These are phyloP conservation scores for Homolaphlyctis polyrhiza DNA, from an alignment of 371 early-diverging fungal genomes.

Conservation along the genomic window DNA sequence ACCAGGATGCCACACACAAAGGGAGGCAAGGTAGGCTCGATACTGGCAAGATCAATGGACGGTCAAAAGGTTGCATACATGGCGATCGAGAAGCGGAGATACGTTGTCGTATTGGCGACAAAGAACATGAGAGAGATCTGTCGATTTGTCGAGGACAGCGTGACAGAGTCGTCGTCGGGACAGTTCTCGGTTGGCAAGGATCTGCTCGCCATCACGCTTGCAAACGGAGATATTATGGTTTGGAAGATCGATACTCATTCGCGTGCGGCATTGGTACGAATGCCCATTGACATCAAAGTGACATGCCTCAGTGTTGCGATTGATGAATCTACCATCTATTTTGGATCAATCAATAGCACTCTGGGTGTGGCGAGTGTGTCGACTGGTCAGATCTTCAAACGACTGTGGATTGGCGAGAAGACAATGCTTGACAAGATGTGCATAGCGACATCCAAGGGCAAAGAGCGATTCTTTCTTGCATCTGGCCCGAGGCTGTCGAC, in stretches of 20 bases:
- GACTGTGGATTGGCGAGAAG: constrained; percentile 2
- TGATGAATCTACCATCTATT: constrained; percentile 8
- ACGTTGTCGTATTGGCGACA: constrained; percentile 2
- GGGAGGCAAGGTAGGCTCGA: background rate
- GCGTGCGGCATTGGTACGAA: constrained; percentile 2
- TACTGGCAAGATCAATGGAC: constrained; percentile 9
- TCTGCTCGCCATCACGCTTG: constrained; percentile 5
- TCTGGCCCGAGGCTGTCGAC: background rate
- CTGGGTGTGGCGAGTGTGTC: background rate
- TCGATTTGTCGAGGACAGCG: constrained; percentile 8
- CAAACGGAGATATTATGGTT: constrained; percentile 5
- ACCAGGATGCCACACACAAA: background rate
- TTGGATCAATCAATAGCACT: background rate
- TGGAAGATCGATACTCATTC: constrained; percentile 14
- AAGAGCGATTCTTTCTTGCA: constrained; percentile 9
- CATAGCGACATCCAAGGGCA: constrained; percentile 7
- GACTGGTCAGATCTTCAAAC: constrained; percentile 1
- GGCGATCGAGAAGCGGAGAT: background rate
- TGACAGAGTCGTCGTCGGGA: background rate
- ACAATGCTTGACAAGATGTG: background rate
- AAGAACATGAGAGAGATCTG: constrained; percentile 12
- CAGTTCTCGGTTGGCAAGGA: constrained; percentile 12
- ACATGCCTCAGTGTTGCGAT: constrained; percentile 6
- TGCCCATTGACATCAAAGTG: background rate
- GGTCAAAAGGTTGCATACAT: constrained; percentile 4